Evolutionary conservation across 202 grass and related monocot genomes (phyloP).

Genomic region (Zizania palustris): DNA sequence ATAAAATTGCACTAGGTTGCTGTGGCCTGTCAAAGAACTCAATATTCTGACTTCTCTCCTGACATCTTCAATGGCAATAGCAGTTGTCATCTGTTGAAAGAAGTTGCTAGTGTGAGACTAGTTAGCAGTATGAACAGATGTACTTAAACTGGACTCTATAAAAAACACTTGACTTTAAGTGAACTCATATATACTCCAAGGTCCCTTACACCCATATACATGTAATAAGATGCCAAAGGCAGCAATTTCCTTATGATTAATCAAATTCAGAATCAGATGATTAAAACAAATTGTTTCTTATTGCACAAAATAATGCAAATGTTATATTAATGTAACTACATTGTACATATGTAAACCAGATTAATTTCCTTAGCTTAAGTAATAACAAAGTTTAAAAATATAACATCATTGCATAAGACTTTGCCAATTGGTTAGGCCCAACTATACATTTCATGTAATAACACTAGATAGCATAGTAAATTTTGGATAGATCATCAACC

Average conservation of each 20-base stretch:
- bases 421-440: not conserved
- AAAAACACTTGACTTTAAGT: not conserved
- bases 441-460: not conserved
- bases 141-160: conserved; percentile 23
- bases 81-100: conserved; percentile 84
- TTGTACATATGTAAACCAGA: too few relatives aligned
- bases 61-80: conserved; percentile 96
- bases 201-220: conserved; percentile 16
- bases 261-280: conserved; percentile 23
- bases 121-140: conserved; percentile 20
- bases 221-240: conserved; percentile 5
- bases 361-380: conserved; percentile 5
- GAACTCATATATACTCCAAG: conserved; percentile 2
- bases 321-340: not conserved
- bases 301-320: not conserved
- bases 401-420: conserved; percentile 5
- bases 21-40: conserved; percentile 76
- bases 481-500: not conserved
- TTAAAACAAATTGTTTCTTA: not conserved
- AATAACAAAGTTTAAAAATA: not conserved
- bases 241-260: not conserved
- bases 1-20: conserved; percentile 84
- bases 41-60: conserved; percentile 91
- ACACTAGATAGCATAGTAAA: not conserved
- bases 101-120: conserved; percentile 26